These are phyloP conservation scores for Aspergillus wentii DNA, from an alignment of 495 filamentous ascomycete genomes.

Conservation along the genomic window DNA sequence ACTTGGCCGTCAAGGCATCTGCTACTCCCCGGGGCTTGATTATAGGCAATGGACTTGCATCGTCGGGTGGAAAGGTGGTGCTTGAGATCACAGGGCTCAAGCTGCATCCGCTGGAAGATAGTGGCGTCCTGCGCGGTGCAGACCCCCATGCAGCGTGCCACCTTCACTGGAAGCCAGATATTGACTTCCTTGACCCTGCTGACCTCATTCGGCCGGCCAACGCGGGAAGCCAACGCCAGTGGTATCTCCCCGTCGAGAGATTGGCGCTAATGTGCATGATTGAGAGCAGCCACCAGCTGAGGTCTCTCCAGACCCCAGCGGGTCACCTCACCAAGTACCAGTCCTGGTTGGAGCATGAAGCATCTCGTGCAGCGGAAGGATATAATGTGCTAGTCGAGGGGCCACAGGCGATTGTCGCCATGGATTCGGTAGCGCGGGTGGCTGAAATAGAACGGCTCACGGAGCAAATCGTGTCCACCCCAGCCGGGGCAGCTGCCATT, in stretches of 20 bases:
- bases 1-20: not conserved
- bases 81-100: not conserved
- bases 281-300: not conserved
- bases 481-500: not conserved
- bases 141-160: not conserved
- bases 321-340: not conserved
- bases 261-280: not conserved
- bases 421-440: not conserved
- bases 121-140: not conserved
- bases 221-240: too few relatives aligned
- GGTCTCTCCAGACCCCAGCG: not conserved
- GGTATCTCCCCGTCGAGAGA: not conserved
- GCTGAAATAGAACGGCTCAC: not conserved
- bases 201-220: too few relatives aligned
- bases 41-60: not conserved
- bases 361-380: not conserved
- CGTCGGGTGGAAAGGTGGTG: not conserved
- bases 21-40: not conserved
- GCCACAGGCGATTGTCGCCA: not conserved
- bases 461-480: not conserved
- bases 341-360: not conserved
- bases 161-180: conserved; percentile 20
- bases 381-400: not conserved
- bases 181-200: too few relatives aligned
- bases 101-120: not conserved